These are phyloP conservation scores for Thraustochytrium striatum DNA, from an alignment of 352 stramenopile species.

Conservation along the genomic window DNA sequence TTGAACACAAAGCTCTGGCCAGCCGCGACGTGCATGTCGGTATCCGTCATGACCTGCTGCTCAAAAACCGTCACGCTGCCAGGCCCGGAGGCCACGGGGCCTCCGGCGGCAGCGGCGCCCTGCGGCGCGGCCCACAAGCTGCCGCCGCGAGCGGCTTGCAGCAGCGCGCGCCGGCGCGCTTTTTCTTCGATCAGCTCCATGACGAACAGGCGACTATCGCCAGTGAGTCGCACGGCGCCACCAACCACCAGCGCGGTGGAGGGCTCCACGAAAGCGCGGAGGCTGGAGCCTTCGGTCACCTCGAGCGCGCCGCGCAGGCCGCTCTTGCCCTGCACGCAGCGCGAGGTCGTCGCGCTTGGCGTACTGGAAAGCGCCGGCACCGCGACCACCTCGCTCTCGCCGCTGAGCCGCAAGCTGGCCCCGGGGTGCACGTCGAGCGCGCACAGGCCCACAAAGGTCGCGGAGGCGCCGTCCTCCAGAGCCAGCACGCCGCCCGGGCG, in stretches of 20 bases:
- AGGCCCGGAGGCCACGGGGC: not conserved
- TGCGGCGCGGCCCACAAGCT: too few relatives aligned
- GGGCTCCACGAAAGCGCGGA: too few relatives aligned
- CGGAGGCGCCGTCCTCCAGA: not conserved
- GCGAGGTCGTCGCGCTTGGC: too few relatives aligned
- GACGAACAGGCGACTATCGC: not conserved
- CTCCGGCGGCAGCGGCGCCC: not conserved
- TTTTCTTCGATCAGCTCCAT: not conserved
- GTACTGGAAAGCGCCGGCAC: too few relatives aligned
- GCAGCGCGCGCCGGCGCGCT: not conserved
- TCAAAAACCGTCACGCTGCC: not conserved
- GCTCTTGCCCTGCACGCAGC: too few relatives aligned
- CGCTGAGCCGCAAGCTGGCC: too few relatives aligned
- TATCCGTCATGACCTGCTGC: not conserved
- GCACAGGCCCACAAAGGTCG: slow-evolving; percentile 5
- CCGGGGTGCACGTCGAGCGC: not conserved
- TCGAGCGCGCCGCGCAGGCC: too few relatives aligned
- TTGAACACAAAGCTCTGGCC: slow-evolving; percentile 4
- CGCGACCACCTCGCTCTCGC: too few relatives aligned
- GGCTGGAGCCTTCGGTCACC: not conserved
- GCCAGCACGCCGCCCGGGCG: not conserved
- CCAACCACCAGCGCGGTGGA: too few relatives aligned
- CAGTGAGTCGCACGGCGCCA: too few relatives aligned
- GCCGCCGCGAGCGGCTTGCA: not conserved
- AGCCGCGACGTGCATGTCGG: not conserved